A percentile compares a stretch with the other conserved stretches of the same genome.
phyloP scores from a whole-genome alignment of 1,284 basidiomycete species.

The Mrakiaceae sp. region DNA sequence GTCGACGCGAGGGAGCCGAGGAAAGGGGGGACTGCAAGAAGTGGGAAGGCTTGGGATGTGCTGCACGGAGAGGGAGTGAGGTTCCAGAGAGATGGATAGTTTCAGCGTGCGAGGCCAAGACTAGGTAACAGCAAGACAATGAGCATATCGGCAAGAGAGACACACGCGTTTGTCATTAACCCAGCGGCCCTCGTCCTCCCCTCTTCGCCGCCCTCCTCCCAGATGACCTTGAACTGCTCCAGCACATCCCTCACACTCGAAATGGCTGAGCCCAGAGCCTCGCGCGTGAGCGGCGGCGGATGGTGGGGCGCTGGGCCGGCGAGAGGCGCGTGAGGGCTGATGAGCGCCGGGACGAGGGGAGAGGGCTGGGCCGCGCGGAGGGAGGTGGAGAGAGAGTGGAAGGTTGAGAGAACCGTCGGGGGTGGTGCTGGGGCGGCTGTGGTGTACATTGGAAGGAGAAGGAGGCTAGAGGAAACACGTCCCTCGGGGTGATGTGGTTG shows the following conservation, averaged over 20 bases:
- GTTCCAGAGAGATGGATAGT: neutral
- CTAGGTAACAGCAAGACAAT: too few relatives aligned
- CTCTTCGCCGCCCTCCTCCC: conserved; percentile 8
- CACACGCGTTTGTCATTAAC: too few relatives aligned
- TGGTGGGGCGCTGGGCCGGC: neutral
- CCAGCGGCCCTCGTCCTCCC: neutral
- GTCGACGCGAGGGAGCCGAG: neutral
- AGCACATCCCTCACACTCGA: neutral
- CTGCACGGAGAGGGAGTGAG: neutral
- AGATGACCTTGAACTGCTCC: neutral
- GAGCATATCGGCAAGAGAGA: too few relatives aligned
- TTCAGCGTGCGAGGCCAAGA: too few relatives aligned
- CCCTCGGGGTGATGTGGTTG: too few relatives aligned
- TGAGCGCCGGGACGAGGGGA: neutral
- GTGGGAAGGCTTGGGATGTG: neutral
- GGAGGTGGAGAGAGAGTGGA: neutral
- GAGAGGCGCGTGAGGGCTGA: neutral
- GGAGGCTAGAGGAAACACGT: too few relatives aligned
- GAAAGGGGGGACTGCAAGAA: too few relatives aligned
- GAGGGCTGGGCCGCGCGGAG: neutral
- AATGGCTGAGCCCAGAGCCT: neutral
- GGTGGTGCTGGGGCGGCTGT: too few relatives aligned
- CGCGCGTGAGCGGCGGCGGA: neutral
- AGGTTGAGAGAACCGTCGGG: neutral
- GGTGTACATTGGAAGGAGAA: too few relatives aligned